These are phyloP conservation scores for Porodaedalea pini DNA, from an alignment of 1,284 basidiomycete genomes.

Conservation along the genomic window DNA sequence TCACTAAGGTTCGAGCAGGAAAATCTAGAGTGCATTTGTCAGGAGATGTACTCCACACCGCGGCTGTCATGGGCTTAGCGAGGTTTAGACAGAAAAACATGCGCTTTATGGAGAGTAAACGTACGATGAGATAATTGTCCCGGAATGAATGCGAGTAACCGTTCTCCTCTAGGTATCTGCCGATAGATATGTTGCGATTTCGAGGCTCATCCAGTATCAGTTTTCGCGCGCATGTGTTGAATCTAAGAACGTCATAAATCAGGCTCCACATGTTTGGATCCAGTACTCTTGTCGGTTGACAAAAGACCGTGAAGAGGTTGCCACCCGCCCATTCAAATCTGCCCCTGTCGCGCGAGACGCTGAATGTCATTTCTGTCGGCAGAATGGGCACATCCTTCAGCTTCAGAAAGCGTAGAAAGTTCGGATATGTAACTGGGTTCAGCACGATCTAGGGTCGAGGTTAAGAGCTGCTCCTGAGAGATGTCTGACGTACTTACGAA, in stretches of 20 bases:
- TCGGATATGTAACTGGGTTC: slow-evolving; percentile 78
- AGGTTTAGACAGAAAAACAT: neutral
- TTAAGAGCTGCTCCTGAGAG: neutral
- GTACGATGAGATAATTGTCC: slow-evolving; percentile 77
- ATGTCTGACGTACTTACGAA: slow-evolving; percentile 40
- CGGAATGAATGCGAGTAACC: slow-evolving; percentile 68
- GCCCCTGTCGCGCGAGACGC: slow-evolving; percentile 66
- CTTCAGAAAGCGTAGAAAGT: slow-evolving; percentile 73
- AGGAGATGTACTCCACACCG: slow-evolving; percentile 79
- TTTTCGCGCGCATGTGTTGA: slow-evolving; percentile 64
- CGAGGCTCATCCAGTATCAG: slow-evolving; percentile 33
- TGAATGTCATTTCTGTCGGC: slow-evolving; percentile 77
- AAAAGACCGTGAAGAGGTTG: slow-evolving; percentile 60
- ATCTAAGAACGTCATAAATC: slow-evolving; percentile 74
- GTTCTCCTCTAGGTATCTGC: slow-evolving; percentile 63
- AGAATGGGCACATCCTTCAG: slow-evolving; percentile 49
- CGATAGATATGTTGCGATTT: slow-evolving; percentile 53
- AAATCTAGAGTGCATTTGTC: slow-evolving; percentile 70
- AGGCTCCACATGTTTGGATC: slow-evolving; percentile 72
- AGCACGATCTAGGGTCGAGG: slow-evolving; percentile 58
- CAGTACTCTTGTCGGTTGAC: slow-evolving; percentile 58
- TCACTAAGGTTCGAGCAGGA: slow-evolving; percentile 66
- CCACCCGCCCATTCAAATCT: slow-evolving; percentile 75
- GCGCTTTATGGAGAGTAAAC: slow-evolving; percentile 26
- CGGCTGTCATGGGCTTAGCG: slow-evolving; percentile 72